phyloP scores from a whole-genome alignment of 1,139 yeast genomes.

The Yamadazyma dushanensis region DNA sequence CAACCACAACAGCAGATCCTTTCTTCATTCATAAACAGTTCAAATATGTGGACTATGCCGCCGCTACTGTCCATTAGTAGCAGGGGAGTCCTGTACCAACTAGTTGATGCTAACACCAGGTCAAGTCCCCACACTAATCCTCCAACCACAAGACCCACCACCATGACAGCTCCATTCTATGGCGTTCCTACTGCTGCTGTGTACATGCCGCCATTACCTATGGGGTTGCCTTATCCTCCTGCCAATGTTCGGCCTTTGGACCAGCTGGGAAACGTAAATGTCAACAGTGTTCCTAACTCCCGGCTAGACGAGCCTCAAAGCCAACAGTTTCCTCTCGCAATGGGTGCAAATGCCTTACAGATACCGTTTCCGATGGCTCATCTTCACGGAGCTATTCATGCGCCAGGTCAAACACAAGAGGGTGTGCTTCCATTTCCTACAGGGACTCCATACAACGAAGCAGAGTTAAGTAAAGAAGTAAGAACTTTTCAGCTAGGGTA shows the following conservation, averaged over 20 bases:
- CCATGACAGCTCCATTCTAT: neutral
- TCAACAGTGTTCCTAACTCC: too few relatives aligned
- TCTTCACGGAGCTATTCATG: neutral
- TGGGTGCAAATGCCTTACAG: too few relatives aligned
- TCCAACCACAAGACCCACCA: neutral
- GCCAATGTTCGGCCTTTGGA: neutral
- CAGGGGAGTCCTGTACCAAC: neutral
- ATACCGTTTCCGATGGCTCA: neutral
- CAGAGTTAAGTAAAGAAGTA: conserved; percentile 1
- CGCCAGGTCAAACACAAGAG: too few relatives aligned
- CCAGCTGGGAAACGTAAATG: too few relatives aligned
- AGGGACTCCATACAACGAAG: conserved; percentile 1
- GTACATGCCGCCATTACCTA: conserved; percentile 3
- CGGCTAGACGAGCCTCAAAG: too few relatives aligned
- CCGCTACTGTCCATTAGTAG: conserved; percentile 1
- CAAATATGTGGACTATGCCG: conserved; percentile 5
- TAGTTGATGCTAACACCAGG: neutral
- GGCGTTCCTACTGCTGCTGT: neutral
- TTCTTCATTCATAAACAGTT: neutral
- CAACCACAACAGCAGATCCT: neutral
- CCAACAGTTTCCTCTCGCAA: neutral
- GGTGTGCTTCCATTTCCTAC: neutral
- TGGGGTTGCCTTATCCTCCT: neutral
- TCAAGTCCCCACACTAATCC: neutral
- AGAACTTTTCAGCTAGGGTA: conserved; percentile 4